phyloP scores from a whole-genome alignment of 441 rosid species.

The Hura crepitans region DNA sequence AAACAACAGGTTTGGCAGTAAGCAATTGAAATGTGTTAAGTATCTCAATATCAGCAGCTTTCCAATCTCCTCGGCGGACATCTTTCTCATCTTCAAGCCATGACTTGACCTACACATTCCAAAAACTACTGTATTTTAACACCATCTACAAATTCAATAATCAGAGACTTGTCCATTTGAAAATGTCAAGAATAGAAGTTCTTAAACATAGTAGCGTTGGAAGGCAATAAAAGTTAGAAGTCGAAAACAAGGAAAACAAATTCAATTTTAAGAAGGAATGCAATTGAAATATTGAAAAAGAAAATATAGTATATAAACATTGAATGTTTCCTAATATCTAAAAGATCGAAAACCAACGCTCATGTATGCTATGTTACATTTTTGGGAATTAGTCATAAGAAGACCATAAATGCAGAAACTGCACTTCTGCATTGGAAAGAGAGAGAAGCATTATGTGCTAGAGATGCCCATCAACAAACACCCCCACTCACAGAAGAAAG shows the following conservation, averaged over 20 bases:
- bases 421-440: neutral
- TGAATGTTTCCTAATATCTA: neutral
- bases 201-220: neutral
- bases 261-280: too few relatives aligned
- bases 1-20: slow-evolving; percentile 95
- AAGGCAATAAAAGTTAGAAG: neutral
- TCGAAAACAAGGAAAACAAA: neutral
- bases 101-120: slow-evolving; percentile 60
- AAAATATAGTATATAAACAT: too few relatives aligned
- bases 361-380: neutral
- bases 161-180: neutral
- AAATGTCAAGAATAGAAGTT: neutral
- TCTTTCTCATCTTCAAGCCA: slow-evolving; percentile 87
- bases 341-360: neutral
- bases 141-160: slow-evolving; percentile 3
- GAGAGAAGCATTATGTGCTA: neutral
- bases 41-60: slow-evolving; percentile 92
- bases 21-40: slow-evolving; percentile 92
- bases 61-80: slow-evolving; percentile 96
- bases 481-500: too few relatives aligned
- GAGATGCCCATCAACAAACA: neutral
- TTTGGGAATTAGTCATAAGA: neutral
- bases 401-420: too few relatives aligned
- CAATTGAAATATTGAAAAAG: too few relatives aligned
- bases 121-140: slow-evolving; percentile 11